Base-by-base conservation (phyloP, 1,284 basidiomycete species). In the Earliella scabrosa region DNA sequence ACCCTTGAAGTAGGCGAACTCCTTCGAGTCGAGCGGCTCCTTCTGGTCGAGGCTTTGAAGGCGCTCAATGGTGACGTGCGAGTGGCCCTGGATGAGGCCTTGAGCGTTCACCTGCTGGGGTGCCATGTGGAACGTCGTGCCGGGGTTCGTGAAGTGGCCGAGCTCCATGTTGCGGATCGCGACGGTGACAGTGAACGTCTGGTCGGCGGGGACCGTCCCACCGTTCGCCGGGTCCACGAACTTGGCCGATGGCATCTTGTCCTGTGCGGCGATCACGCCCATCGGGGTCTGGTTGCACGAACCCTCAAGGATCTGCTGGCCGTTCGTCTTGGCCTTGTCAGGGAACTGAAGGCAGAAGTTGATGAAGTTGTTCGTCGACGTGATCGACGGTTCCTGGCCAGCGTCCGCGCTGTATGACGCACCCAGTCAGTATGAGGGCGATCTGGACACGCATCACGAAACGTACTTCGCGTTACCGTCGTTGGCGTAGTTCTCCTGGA, bases 1-100 rank as follows among this genome's bases (percentile, higher is more conserved):
- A 60, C 82, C 85, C 74, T 82, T 83, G 80, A 90, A 91, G 75
- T 87, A 90, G 10, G 76, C 80, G 59, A 86, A 87, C 56, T 73
- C 72, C 48, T 69, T 75, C n/a, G 87, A 82, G 69, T 88, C 73
- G 26, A 79, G 79, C n/a, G 81, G 72, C 0, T 69, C 74, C 7
- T 81, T 82, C 63, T 82, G 77, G 34, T 70, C 68, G 52, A 87
- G 70, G 3, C 80, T 75, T 31, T 67, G 59, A 56, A 91, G 74
- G 45, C 69, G 47, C 71, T 89, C 80, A 45, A 90, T 74, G 38
- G 85, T 83, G 63, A 88, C 73, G 65, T 90, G 87, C 3, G 61
- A 60, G 52, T 63, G 60, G 55, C 61, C 61, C 56, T 54, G 49
- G 61, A 63, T 54, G 44, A 51, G 76, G 52, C 86, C 87, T 36